Base-by-base conservation (phyloP, 1,284 basidiomycete genomes). In the Puccinia coronata region DNA sequence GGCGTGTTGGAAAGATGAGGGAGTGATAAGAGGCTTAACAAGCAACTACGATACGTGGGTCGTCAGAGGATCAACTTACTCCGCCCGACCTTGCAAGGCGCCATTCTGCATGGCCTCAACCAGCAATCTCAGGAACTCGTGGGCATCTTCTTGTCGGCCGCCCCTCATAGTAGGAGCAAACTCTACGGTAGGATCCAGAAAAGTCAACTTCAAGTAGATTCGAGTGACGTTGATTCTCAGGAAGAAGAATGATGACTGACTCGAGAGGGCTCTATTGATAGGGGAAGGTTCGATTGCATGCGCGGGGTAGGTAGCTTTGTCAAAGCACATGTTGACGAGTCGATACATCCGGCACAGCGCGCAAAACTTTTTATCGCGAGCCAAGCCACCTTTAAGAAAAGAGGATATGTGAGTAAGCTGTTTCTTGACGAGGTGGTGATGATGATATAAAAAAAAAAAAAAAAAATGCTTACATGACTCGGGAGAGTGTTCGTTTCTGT, bases 81-180 rank as follows among this genome's bases (percentile, higher is more conserved):
- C 90, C 81, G 92, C 88, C 74, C 90, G 87, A 31, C 91, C 92
- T 63, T 90, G 89, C 76, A 96, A 88, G 85, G 92, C 94, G 12
- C 92, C 91, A 84, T 92, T 93, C 87, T 98, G 96, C 78, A 98
- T 87, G 36, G 92, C 92, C 84, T 99, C 97, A 51, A 98, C 91
- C 34, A 93, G 91, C 86, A 98, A 97, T 41, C 97, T 92, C 75
- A 99, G 90, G 85, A 99, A 99, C 87, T 99, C 97, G 86, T 99
- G 97, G 3, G 96, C 92, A 86, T 99, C 97, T 86, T 99, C 97
- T 87, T 99, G 97, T 83, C 95, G 88, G n/a, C 94, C 94, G 86
- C 88, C 90, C 72, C 92, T 91, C 89, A 99, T 91, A 83, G 94
- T 92, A 86, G 95, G 95, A 20, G 95, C 95, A 83, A 99, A 96